These are phyloP conservation scores for Terfezia boudieri DNA, from an alignment of 495 filamentous ascomycete genomes.

Conservation along the genomic window DNA sequence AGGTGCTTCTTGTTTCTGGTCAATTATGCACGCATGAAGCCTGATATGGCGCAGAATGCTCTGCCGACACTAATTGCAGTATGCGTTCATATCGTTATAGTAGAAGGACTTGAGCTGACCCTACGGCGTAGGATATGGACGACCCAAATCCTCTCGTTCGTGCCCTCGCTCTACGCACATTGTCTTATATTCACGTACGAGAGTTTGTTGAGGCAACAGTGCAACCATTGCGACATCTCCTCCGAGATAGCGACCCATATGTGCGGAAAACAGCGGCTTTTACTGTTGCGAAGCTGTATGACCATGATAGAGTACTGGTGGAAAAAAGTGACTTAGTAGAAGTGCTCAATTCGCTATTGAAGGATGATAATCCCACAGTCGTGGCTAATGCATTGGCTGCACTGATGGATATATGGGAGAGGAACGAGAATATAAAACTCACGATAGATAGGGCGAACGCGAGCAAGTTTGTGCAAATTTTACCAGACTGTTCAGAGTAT, in stretches of 20 bases:
- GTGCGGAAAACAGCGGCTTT: constrained; percentile 95
- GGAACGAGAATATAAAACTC: constrained; percentile 89
- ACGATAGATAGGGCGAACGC: constrained; percentile 95
- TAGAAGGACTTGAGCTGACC: neutral
- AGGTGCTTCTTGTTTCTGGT: constrained; percentile 74
- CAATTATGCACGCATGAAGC: constrained; percentile 87
- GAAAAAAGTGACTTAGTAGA: constrained; percentile 56
- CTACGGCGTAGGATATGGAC: constrained; percentile 58
- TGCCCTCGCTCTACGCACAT: constrained; percentile 78
- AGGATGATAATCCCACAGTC: constrained; percentile 92
- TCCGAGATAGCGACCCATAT: constrained; percentile 80
- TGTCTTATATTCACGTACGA: constrained; percentile 91
- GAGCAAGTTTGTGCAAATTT: constrained; percentile 88
- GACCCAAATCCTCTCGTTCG: constrained; percentile 83
- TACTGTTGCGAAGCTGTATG: constrained; percentile 92
- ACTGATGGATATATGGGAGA: constrained; percentile 95
- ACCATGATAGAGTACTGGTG: constrained; percentile 78
- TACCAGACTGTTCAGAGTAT: constrained; percentile 93
- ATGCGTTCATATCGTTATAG: constrained; percentile 16
- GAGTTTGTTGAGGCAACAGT: constrained; percentile 89
- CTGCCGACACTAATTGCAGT: constrained; percentile 69
- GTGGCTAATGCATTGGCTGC: constrained; percentile 82
- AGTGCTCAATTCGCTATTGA: constrained; percentile 64
- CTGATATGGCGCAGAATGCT: constrained; percentile 82
- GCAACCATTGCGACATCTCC: constrained; percentile 55